These are phyloP conservation scores for Sextonia rubra DNA, from an alignment of 164 flowering plant species.

Conservation along the genomic window DNA sequence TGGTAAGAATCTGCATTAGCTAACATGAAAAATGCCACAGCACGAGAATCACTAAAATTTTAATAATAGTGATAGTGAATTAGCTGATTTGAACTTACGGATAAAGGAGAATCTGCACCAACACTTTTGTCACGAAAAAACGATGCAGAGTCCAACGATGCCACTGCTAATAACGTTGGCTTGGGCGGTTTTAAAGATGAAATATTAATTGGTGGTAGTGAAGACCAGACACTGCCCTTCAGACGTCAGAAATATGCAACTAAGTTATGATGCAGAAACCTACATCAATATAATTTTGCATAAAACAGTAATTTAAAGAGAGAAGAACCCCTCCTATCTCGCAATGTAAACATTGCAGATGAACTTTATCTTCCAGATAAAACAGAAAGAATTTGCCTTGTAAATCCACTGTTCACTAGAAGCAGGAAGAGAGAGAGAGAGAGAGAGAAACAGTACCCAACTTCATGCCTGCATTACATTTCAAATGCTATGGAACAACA, in stretches of 20 bases:
- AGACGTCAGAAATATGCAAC: slow-evolving; percentile 33
- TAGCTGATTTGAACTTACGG: slow-evolving; percentile 50
- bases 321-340: not conserved
- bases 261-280: slow-evolving; percentile 15
- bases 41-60: not conserved
- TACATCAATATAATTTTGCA: not conserved
- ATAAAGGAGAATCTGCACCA: slow-evolving; percentile 93
- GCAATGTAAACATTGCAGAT: not conserved
- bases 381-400: not conserved
- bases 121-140: slow-evolving; percentile 89
- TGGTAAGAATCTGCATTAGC: too few relatives aligned
- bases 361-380: slow-evolving; percentile 1
- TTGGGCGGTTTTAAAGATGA: slow-evolving; percentile 46
- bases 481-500: not conserved
- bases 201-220: slow-evolving; percentile 70
- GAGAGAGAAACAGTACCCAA: not conserved
- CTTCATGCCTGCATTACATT: not conserved
- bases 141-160: slow-evolving; percentile 90
- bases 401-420: not conserved
- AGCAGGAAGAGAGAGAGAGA: not conserved
- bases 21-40: slow-evolving; percentile 1
- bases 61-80: not conserved
- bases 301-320: not conserved
- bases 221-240: slow-evolving; percentile 99
- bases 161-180: slow-evolving; percentile 53